A percentile compares a stretch with the other conserved stretches of the same genome.
Conservation (phyloP, 164 flowering plant species). For the Piper longum region DNA sequence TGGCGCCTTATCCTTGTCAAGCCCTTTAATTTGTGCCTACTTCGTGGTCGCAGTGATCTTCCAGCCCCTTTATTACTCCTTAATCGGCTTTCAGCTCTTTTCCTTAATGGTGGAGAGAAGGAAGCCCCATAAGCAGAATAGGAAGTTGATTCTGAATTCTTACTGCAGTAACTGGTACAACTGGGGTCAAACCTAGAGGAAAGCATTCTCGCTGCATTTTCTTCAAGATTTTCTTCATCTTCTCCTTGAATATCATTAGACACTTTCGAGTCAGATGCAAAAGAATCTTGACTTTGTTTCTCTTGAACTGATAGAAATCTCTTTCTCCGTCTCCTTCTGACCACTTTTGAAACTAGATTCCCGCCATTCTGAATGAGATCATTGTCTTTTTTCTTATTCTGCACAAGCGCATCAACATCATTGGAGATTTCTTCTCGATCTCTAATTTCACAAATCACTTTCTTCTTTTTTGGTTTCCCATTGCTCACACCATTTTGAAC, state of each 20-base stretch:
- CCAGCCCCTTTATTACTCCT: conserved; percentile 38
- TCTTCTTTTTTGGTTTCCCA: conserved; percentile 16
- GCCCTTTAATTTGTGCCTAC: conserved; percentile 31
- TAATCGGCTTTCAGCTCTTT: conserved; percentile 15
- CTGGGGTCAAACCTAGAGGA: conserved; percentile 91
- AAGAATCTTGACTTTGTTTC: conserved; percentile 9
- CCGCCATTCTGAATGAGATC: conserved; percentile 13
- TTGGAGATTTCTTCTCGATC: conserved; percentile 12
- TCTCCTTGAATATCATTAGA: conserved; percentile 28
- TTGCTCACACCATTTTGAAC: conserved; percentile 13
- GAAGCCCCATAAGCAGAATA: conserved; percentile 27
- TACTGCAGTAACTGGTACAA: conserved; percentile 50
- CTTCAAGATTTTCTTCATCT: conserved; percentile 88
- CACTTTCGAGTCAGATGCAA: conserved; percentile 8
- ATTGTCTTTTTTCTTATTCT: conserved; percentile 16
- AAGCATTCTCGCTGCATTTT: conserved; percentile 98
- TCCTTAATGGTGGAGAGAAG: conserved; percentile 13
- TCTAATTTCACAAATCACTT: conserved; percentile 20
- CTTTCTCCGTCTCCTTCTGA: conserved; percentile 21
- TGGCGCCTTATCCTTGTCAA: conserved; percentile 57
- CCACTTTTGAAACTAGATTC: conserved; percentile 16
- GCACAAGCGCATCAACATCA: conserved; percentile 13
- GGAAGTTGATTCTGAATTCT: conserved; percentile 16
- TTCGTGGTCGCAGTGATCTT: conserved; percentile 69
- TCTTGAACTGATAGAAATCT: conserved; percentile 13